A percentile compares a stretch with the other conserved stretches of the same genome.
These are phyloP conservation scores for Penicillium capsulatum DNA, from an alignment of 2,329 filamentous ascomycete species.

Conservation along the genomic window DNA sequence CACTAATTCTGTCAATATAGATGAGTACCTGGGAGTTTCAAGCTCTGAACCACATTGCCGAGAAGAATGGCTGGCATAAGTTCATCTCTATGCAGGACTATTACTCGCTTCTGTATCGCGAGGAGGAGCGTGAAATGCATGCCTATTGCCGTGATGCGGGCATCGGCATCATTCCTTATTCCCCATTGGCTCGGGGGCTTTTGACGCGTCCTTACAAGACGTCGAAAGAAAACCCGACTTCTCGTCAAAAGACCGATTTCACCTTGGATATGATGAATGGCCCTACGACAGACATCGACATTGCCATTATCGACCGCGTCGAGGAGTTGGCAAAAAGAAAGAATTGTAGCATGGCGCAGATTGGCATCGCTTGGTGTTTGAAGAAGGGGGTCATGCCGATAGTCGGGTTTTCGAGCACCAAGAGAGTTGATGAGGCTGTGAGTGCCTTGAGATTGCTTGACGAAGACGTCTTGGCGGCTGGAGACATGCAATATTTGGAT, in stretches of 20 bases:
- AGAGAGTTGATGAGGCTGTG: constrained; percentile 60
- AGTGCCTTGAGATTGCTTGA: constrained; percentile 29
- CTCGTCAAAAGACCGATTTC: constrained; percentile 44
- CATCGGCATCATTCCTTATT: constrained; percentile 40
- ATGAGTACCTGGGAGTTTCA: constrained; percentile 53
- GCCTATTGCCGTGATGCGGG: constrained; percentile 39
- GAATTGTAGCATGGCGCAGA: constrained; percentile 58
- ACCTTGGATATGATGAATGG: constrained; percentile 41
- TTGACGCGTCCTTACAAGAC: constrained; percentile 46
- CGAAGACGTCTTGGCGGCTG: constrained; percentile 43
- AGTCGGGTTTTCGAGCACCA: constrained; percentile 56
- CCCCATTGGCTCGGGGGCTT: constrained; percentile 43
- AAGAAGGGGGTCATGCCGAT: constrained; percentile 55
- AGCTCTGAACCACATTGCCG: constrained; percentile 47
- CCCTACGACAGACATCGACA: constrained; percentile 47
- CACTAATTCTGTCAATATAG: no score
- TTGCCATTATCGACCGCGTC: constrained; percentile 52
- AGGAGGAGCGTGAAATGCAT: constrained; percentile 49
- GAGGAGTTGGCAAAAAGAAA: constrained; percentile 57
- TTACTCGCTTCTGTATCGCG: constrained; percentile 46
- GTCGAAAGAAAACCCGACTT: constrained; percentile 29
- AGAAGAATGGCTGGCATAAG: constrained; percentile 47
- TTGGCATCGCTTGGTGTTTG: constrained; percentile 61
- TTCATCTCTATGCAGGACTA: constrained; percentile 52
- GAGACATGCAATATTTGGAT: constrained; percentile 9